phyloP scores from a whole-genome alignment of 2,329 filamentous ascomycete genomes.

The Colletotrichum liriopes region DNA sequence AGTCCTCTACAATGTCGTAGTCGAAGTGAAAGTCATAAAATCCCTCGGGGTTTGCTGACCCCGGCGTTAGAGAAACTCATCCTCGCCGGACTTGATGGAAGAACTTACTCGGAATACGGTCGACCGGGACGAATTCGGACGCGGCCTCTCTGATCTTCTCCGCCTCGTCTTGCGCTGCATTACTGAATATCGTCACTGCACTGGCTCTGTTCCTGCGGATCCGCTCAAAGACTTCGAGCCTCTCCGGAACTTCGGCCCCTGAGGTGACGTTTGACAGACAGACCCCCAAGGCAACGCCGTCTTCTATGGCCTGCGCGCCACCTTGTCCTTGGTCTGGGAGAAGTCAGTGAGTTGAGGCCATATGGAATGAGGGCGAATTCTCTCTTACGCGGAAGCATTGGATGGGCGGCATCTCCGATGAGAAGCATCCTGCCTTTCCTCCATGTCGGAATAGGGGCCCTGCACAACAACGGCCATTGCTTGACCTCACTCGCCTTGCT shows the following conservation, averaged over 20 bases:
- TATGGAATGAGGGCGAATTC: background rate
- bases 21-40: constrained; percentile 38
- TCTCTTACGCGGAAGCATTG: constrained; percentile 55
- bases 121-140: constrained; percentile 47
- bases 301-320: constrained; percentile 55
- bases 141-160: constrained; percentile 47
- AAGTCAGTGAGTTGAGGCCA: constrained; percentile 22
- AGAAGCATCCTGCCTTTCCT: constrained; percentile 51
- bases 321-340: constrained; percentile 56
- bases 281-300: constrained; percentile 52
- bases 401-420: constrained; percentile 57
- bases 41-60: constrained; percentile 36
- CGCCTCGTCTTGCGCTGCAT: constrained; percentile 54
- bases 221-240: constrained; percentile 47
- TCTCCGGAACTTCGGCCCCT: constrained; percentile 43
- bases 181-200: constrained; percentile 57
- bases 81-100: background rate
- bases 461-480: constrained; percentile 55
- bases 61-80: background rate
- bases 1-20: constrained; percentile 35
- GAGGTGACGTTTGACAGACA: constrained; percentile 46
- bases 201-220: constrained; percentile 51
- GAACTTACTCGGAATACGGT: constrained; percentile 51
- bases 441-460: constrained; percentile 53
- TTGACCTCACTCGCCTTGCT: constrained; percentile 55